Evolutionary conservation across 2,329 filamentous ascomycete species (phyloP).

Genomic region (Colletotrichum sp.): DNA sequence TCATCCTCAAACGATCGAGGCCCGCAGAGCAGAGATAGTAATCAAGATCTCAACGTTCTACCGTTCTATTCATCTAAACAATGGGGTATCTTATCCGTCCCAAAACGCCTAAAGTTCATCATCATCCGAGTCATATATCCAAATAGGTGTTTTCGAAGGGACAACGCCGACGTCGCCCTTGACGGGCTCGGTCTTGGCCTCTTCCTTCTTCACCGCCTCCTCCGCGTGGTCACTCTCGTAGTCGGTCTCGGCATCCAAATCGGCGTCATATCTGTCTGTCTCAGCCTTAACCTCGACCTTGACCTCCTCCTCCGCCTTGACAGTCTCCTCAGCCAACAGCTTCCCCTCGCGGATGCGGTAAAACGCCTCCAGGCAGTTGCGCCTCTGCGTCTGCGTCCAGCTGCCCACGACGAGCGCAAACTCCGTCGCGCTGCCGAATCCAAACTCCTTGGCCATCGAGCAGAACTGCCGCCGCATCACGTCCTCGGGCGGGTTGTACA

Average conservation of each 20-base stretch:
- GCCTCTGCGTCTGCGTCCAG: conserved; percentile 84
- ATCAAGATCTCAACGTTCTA: background rate
- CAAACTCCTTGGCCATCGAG: conserved; percentile 82
- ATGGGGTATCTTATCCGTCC: background rate
- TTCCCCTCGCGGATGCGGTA: conserved; percentile 71
- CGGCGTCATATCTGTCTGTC: conserved; percentile 12
- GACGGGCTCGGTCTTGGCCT: background rate
- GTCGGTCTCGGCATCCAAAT: conserved; percentile 22
- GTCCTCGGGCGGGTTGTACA: conserved; percentile 75
- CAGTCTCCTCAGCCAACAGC: conserved; percentile 38
- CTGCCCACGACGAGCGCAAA: conserved; percentile 91
- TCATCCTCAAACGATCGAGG: no score
- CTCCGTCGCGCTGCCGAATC: conserved; percentile 76
- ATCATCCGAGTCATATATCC: conserved; percentile 42
- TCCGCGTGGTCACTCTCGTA: background rate
- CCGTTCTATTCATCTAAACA: background rate
- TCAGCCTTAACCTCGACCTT: conserved; percentile 1
- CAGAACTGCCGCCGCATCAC: conserved; percentile 87
- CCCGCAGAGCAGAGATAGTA: background rate
- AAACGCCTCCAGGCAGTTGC: conserved; percentile 80
- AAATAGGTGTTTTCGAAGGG: conserved; percentile 32
- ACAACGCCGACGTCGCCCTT: background rate
- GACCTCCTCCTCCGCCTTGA: conserved; percentile 20
- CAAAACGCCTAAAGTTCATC: conserved; percentile 36
- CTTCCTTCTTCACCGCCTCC: background rate